Evolutionary conservation across 345 rosid genomes (phyloP).

Genomic region (Noccaea caerulescens): DNA sequence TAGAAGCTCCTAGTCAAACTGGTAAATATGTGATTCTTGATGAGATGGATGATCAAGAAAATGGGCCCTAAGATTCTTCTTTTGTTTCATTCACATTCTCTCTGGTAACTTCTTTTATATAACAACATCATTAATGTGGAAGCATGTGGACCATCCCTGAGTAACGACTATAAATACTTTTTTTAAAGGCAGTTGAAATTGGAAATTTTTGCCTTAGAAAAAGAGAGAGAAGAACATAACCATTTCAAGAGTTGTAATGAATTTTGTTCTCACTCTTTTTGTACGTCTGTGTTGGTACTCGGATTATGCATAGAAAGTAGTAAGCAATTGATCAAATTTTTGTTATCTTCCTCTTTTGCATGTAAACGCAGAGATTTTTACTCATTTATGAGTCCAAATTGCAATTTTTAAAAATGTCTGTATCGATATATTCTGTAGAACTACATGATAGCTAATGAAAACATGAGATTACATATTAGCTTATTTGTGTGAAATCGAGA

Average conservation of each 20-base stretch:
- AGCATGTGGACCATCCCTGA: conserved; percentile 18
- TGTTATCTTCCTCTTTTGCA: not conserved
- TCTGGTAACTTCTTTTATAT: conserved; percentile 4
- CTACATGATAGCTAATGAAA: conserved; percentile 1
- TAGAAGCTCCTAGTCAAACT: conserved; percentile 43
- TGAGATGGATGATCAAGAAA: conserved; percentile 76
- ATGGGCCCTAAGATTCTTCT: conserved; percentile 44
- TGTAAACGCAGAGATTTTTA: not conserved
- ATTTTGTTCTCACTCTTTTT: not conserved
- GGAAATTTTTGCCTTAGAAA: conserved; percentile 10
- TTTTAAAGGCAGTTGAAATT: not conserved
- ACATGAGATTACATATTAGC: conserved; percentile 13
- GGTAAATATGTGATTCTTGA: conserved; percentile 89
- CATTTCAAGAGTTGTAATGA: not conserved
- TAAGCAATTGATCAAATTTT: not conserved
- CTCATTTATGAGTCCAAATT: not conserved
- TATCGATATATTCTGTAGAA: not conserved
- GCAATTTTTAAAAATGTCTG: too few species aligned
- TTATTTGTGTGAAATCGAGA: conserved; percentile 1
- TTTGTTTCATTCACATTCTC: conserved; percentile 13
- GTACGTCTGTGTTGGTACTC: not conserved
- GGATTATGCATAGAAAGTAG: not conserved
- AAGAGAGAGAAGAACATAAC: conserved; percentile 14
- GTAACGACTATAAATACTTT: not conserved
- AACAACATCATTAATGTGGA: conserved; percentile 16